Evolutionary conservation across 2,329 filamentous ascomycete genomes (phyloP).

Genomic region (Hypoxylon rubiginosum): DNA sequence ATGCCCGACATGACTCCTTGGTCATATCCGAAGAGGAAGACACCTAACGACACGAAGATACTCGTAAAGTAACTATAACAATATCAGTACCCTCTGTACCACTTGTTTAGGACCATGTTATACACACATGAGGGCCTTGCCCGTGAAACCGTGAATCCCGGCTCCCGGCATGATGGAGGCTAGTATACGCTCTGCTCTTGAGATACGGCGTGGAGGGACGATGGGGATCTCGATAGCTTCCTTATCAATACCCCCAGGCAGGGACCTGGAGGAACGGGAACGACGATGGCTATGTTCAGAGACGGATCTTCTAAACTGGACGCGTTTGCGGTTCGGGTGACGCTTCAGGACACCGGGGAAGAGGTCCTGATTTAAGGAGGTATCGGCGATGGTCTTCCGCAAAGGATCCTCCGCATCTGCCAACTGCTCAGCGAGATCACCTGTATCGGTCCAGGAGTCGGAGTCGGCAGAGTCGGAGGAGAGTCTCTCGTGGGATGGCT

Average conservation of each 20-base stretch:
- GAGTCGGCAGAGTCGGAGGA: slow-evolving; percentile 69
- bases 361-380: slow-evolving; percentile 71
- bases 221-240: slow-evolving; percentile 87
- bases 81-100: slow-evolving; percentile 30
- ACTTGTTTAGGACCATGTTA: slow-evolving; percentile 4
- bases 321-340: slow-evolving; percentile 69
- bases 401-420: slow-evolving; percentile 86
- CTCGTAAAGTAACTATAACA: slow-evolving; percentile 87
- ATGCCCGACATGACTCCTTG: slow-evolving; percentile 89
- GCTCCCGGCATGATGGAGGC: slow-evolving; percentile 89
- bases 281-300: slow-evolving; percentile 54
- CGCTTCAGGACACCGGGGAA: slow-evolving; percentile 65
- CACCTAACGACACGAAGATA: slow-evolving; percentile 87
- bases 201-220: slow-evolving; percentile 72
- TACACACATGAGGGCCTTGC: slow-evolving; percentile 89
- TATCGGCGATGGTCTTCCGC: slow-evolving; percentile 75
- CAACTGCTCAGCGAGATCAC: slow-evolving; percentile 93
- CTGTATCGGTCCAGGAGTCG: slow-evolving; percentile 91
- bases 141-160: slow-evolving; percentile 89
- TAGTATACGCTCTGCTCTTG: slow-evolving; percentile 77
- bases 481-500: slow-evolving; percentile 61
- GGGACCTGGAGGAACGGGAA: slow-evolving; percentile 51
- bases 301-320: slow-evolving; percentile 73
- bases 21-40: slow-evolving; percentile 91
- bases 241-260: slow-evolving; percentile 67